phyloP scores from a whole-genome alignment of 208 protist species.

The Trichomonas vaginalis region DNA sequence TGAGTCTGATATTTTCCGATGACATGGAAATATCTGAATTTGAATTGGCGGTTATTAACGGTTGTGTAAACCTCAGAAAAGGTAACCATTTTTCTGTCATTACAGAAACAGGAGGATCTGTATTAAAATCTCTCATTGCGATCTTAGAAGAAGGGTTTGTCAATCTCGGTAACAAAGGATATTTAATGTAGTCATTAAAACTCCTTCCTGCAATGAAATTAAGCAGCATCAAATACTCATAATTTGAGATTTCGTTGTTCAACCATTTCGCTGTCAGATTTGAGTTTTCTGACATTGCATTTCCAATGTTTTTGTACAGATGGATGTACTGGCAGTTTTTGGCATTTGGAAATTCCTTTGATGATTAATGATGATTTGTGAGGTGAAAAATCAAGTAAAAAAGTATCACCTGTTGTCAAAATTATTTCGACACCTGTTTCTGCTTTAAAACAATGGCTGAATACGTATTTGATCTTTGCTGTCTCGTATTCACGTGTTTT shows the following conservation, averaged over 20 bases:
- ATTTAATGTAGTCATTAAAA: not conserved
- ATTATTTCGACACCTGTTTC: not conserved
- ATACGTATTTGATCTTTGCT: not conserved
- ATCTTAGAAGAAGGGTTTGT: not conserved
- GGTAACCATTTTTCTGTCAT: not conserved
- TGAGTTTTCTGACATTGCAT: not conserved
- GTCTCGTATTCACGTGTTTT: not conserved
- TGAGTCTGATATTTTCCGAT: not conserved
- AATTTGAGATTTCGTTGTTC: not conserved
- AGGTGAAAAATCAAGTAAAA: not conserved
- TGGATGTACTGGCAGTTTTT: not conserved
- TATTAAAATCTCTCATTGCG: not conserved
- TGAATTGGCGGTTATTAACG: not conserved
- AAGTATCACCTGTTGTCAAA: not conserved
- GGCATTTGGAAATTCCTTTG: not conserved
- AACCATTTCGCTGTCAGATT: not conserved
- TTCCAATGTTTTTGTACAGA: not conserved
- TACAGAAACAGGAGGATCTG: not conserved
- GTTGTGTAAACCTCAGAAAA: not conserved
- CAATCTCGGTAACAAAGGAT: not conserved
- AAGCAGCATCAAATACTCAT: not conserved
- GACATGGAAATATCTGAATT: not conserved
- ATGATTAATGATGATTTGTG: not conserved
- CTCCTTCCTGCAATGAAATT: not conserved
- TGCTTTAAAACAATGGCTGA: not conserved